phyloP scores from a whole-genome alignment of 192 early-diverging fungal species.

The Pilaira anomala region DNA sequence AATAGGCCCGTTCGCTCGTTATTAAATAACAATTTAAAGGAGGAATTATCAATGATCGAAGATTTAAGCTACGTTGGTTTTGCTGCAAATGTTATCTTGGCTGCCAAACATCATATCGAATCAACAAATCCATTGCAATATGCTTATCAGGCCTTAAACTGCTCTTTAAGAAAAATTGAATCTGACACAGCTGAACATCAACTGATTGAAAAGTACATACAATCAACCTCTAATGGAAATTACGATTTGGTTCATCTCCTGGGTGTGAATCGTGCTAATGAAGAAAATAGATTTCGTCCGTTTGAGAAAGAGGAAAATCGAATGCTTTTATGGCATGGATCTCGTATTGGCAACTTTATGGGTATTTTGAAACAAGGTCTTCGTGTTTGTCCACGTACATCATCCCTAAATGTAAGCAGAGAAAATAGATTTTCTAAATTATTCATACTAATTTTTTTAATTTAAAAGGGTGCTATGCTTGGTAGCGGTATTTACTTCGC shows the following conservation, averaged over 20 bases:
- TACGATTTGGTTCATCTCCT: constrained; percentile 50
- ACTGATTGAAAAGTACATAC: constrained; percentile 29
- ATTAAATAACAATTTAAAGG: not conserved
- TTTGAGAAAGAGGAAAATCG: constrained; percentile 55
- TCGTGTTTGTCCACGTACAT: constrained; percentile 19
- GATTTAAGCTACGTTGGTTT: constrained; percentile 31
- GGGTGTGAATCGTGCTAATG: constrained; percentile 56
- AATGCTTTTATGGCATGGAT: constrained; percentile 80
- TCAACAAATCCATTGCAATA: constrained; percentile 33
- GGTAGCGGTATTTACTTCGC: constrained; percentile 86
- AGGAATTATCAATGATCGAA: constrained; percentile 9
- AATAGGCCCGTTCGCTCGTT: constrained; percentile 41
- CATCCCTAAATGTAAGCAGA: constrained; percentile 24
- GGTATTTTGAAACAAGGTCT: constrained; percentile 40
- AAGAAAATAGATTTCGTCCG: constrained; percentile 49
- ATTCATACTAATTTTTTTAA: not conserved
- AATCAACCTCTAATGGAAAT: not conserved
- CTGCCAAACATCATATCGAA: constrained; percentile 23
- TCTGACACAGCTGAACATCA: constrained; percentile 11
- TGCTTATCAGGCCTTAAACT: constrained; percentile 27
- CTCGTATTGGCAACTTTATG: constrained; percentile 66
- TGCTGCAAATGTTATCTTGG: constrained; percentile 32
- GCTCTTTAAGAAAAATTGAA: constrained; percentile 15
- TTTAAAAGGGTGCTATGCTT: constrained; percentile 62
- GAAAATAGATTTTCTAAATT: not conserved